These are phyloP conservation scores for Odontarrhena argentea DNA, from an alignment of 345 rosid genomes.

Conservation along the genomic window DNA sequence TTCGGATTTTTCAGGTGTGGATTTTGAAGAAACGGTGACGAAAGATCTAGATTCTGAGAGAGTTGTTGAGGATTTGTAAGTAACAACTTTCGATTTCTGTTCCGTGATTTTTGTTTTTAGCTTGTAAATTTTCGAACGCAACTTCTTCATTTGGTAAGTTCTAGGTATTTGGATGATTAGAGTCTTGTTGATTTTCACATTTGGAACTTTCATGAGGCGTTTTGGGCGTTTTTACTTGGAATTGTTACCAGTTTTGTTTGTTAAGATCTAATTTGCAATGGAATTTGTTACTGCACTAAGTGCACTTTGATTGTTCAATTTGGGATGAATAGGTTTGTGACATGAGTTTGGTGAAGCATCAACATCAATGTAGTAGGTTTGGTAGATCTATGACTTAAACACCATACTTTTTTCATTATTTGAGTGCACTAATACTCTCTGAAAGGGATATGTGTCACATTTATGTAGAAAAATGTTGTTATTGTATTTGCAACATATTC, in stretches of 20 bases:
- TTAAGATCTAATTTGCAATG: conserved; percentile 5
- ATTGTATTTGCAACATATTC: too few relatives aligned
- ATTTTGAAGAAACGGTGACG: not conserved
- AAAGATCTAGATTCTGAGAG: conserved; percentile 22
- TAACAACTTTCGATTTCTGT: conserved; percentile 14
- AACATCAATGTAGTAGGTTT: conserved; percentile 31
- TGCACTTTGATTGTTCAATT: conserved; percentile 13
- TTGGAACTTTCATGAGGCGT: not conserved
- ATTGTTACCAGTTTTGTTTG: not conserved
- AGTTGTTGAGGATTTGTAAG: conserved; percentile 32
- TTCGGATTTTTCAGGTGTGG: conserved; percentile 27
- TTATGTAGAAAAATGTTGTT: conserved; percentile 1
- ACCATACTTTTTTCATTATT: not conserved
- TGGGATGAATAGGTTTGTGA: conserved; percentile 5
- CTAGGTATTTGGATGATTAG: not conserved
- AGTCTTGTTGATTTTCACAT: conserved; percentile 12
- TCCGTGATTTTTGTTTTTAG: not conserved
- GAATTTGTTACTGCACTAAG: not conserved
- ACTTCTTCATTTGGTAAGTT: conserved; percentile 27
- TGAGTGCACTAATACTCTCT: conserved; percentile 12
- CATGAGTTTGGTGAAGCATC: conserved; percentile 29
- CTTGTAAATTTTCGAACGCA: conserved; percentile 6
- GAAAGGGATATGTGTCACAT: not conserved
- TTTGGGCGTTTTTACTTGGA: not conserved
- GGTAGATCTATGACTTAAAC: conserved; percentile 27